phyloP scores from a whole-genome alignment of 768 basidiomycete genomes.

The Lactarius indigo region DNA sequence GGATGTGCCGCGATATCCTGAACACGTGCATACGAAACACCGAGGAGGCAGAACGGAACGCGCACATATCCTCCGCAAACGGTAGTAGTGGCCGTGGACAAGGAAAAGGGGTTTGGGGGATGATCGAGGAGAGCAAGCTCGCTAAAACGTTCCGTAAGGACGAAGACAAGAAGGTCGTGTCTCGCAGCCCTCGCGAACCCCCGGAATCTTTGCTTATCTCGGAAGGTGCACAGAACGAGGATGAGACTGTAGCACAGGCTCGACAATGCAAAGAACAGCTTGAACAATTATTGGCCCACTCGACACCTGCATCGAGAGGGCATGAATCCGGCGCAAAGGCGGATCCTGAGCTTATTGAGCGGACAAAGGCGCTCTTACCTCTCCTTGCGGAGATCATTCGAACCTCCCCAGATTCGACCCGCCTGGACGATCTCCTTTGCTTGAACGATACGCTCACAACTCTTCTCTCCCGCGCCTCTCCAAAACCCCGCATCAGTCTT shows the following conservation, averaged over 20 bases:
- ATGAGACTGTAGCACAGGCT: slow-evolving; percentile 47
- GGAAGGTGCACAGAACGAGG: slow-evolving; percentile 34
- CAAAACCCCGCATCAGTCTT: slow-evolving; percentile 14
- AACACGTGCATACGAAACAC: slow-evolving; percentile 92
- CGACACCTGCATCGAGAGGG: slow-evolving; percentile 26
- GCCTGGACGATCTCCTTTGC: slow-evolving; percentile 62
- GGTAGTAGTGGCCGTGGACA: slow-evolving; percentile 48
- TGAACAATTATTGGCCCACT: slow-evolving; percentile 28
- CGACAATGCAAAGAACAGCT: slow-evolving; percentile 33
- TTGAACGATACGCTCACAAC: slow-evolving; percentile 70
- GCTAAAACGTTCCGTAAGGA: slow-evolving; percentile 62
- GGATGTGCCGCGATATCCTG: slow-evolving; percentile 86
- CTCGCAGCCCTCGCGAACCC: slow-evolving; percentile 26
- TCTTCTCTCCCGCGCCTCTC: slow-evolving; percentile 42
- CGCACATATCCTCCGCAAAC: slow-evolving; percentile 27
- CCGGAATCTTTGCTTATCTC: slow-evolving; percentile 23
- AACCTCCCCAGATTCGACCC: slow-evolving; percentile 51
- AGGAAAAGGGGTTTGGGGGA: slow-evolving; percentile 72
- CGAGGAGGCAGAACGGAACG: slow-evolving; percentile 65
- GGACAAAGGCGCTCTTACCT: slow-evolving; percentile 50
- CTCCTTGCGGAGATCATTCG: slow-evolving; percentile 54
- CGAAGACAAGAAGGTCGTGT: slow-evolving; percentile 53
- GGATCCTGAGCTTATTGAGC: slow-evolving; percentile 43
- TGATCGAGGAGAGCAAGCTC: slow-evolving; percentile 83
- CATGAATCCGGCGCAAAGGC: slow-evolving; percentile 18